Base-by-base conservation (phyloP, 1,284 basidiomycete species). In the Malassezia equina region DNA sequence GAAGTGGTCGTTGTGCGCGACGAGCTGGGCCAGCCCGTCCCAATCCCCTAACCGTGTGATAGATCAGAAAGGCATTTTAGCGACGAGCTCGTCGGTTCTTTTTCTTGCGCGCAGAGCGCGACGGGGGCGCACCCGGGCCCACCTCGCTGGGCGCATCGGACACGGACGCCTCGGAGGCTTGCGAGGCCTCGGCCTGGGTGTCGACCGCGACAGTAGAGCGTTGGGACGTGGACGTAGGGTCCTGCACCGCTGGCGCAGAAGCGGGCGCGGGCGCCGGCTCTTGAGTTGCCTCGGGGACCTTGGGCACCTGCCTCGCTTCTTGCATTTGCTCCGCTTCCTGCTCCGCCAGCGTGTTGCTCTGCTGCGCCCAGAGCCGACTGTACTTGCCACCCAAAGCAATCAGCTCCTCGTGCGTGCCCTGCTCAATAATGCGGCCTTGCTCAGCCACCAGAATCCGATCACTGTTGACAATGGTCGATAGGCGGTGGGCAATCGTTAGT, bases 1-100 rank as follows among this genome's bases (percentile, higher is more conserved):
- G 71, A 74, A 46, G 67, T 73, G 19, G 71, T 73, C 21, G 71
- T 73, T 11, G 71, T 74, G 12, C 60, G 71, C 19, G 71, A 74
- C 54, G 71, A 74, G 59, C 60, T 69, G 43, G 70, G 70, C 47
- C 65, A 74, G 56, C 70, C 70, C 25, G 69, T 74, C 3, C 61
- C 68, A 29, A 73, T 74, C 41, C 67, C 70, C 42, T 74, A 52
- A 51, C 31, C 32, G 11, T 17, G 32, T 39, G n/a, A 39, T 39
- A 39, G 36, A 5, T 19, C 11, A 39, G 17, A 39, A 39, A 3
- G 32, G n/a, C 36, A 3, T 39, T 17, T 21, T 12, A 39, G 19
- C 36, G 36, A 21, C 36, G 36, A 39, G 36, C 36, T 39, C 36
- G 19, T 9, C 36, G 36, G 36, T 39, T 39, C 36, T 39, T 39